Conservation (phyloP, 2,329 filamentous ascomycete genomes). For the Paramyrothecium roridum region DNA sequence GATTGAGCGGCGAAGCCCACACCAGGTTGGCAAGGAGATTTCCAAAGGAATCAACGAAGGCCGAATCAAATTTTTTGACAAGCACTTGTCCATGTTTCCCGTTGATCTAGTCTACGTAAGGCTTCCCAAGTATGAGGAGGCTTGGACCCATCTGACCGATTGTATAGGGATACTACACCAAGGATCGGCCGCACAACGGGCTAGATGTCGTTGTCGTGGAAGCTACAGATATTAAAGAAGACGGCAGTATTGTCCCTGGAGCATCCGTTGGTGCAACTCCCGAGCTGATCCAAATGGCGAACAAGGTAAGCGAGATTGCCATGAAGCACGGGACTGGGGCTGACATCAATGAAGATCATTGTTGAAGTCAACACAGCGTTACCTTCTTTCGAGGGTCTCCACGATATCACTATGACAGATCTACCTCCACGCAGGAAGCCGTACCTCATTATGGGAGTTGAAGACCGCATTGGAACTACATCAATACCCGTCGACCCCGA, state of each 20-base stretch:
- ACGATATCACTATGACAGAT: constrained; percentile 90
- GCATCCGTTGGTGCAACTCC: constrained; percentile 83
- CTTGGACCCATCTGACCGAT: constrained; percentile 10
- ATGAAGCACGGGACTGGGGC: too few species aligned
- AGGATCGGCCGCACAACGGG: constrained; percentile 69
- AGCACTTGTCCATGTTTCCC: constrained; percentile 91
- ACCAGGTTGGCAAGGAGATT: constrained; percentile 89
- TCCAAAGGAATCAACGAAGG: constrained; percentile 88
- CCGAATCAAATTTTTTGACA: constrained; percentile 88
- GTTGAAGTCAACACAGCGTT: constrained; percentile 88
- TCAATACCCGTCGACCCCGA: constrained; percentile 83
- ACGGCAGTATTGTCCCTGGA: constrained; percentile 84
- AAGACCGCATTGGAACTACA: constrained; percentile 80
- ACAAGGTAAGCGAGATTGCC: too few species aligned
- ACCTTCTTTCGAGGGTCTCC: constrained; percentile 81
- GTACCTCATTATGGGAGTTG: constrained; percentile 79
- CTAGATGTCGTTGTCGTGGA: constrained; percentile 84
- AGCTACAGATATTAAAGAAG: constrained; percentile 81
- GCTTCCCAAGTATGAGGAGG: constrained; percentile 7
- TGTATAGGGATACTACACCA: constrained; percentile 72
- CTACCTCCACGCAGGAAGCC: constrained; percentile 78
- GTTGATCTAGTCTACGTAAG: constrained; percentile 76
- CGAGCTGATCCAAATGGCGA: constrained; percentile 84
- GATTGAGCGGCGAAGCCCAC: constrained; percentile 81
- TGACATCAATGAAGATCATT: too few species aligned